Conservation (phyloP, 495 filamentous ascomycete genomes). For the Penicillium egyptiacum region DNA sequence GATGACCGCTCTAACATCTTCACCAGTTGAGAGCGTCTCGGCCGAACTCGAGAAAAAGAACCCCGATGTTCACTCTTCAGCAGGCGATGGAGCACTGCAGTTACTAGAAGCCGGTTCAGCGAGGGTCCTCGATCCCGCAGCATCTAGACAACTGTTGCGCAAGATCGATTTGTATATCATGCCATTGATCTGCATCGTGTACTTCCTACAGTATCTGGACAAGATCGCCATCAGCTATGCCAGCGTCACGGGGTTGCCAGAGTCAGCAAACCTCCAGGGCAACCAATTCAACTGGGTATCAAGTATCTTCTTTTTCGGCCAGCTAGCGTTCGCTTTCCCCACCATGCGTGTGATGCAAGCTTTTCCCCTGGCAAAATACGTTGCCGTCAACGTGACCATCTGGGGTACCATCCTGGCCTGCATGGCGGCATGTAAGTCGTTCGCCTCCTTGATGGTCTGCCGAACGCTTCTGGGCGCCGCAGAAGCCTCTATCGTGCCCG, state of each 20-base stretch:
- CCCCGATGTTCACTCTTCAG: background rate
- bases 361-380: conserved; percentile 52
- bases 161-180: conserved; percentile 52
- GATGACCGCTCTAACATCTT: background rate
- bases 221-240: conserved; percentile 45
- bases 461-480: conserved; percentile 61
- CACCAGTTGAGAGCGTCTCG: background rate
- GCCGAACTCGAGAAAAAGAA: background rate
- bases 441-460: conserved; percentile 36
- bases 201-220: conserved; percentile 47
- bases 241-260: conserved; percentile 5
- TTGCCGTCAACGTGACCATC: conserved; percentile 48
- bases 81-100: conserved; percentile 5
- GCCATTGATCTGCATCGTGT: conserved; percentile 38
- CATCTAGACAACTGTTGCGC: conserved; percentile 14
- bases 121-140: background rate
- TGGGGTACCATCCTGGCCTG: conserved; percentile 58
- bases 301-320: conserved; percentile 44
- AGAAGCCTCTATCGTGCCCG: conserved; percentile 58
- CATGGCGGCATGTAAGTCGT: conserved; percentile 51
- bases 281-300: conserved; percentile 48
- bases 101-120: conserved; percentile 1
- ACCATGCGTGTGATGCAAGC: conserved; percentile 33
- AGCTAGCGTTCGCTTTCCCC: background rate
- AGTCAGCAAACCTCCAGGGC: conserved; percentile 27